phyloP scores from a whole-genome alignment of 1,284 basidiomycete species.

The Tilletia walkeri region DNA sequence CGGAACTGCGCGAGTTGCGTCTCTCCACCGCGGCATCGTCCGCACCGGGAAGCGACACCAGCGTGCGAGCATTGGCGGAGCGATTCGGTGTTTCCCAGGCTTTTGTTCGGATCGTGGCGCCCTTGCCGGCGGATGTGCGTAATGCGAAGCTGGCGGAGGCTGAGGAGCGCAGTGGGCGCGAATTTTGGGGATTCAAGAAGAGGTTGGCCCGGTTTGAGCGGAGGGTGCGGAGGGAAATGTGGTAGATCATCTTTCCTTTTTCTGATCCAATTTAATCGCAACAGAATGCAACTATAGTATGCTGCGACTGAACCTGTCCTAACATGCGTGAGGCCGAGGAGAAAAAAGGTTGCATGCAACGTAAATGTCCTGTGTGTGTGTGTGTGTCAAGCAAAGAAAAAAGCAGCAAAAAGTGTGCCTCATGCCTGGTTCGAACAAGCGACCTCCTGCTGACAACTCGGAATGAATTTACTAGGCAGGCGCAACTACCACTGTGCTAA shows the following conservation, averaged over 20 bases:
- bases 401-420: conserved; percentile 1
- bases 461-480: conserved; percentile 5
- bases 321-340: too few relatives aligned
- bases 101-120: conserved; percentile 49
- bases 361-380: too few relatives aligned
- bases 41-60: conserved; percentile 27
- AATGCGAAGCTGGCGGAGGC: conserved; percentile 32
- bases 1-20: conserved; percentile 43
- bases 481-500: conserved; percentile 17
- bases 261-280: neutral
- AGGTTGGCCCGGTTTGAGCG: conserved; percentile 21
- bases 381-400: neutral
- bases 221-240: conserved; percentile 22
- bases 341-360: too few relatives aligned
- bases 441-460: neutral
- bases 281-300: too few relatives aligned
- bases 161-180: conserved; percentile 27
- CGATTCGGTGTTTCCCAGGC: conserved; percentile 42
- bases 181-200: conserved; percentile 48
- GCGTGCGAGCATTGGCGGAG: conserved; percentile 37
- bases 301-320: too few relatives aligned
- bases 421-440: conserved; percentile 14
- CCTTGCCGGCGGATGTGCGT: conserved; percentile 36
- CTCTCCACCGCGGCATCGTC: conserved; percentile 27
- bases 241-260: conserved; percentile 17